Evolutionary conservation across 257 asterid genomes (phyloP).

Genomic region (Capsicum baccatum): DNA sequence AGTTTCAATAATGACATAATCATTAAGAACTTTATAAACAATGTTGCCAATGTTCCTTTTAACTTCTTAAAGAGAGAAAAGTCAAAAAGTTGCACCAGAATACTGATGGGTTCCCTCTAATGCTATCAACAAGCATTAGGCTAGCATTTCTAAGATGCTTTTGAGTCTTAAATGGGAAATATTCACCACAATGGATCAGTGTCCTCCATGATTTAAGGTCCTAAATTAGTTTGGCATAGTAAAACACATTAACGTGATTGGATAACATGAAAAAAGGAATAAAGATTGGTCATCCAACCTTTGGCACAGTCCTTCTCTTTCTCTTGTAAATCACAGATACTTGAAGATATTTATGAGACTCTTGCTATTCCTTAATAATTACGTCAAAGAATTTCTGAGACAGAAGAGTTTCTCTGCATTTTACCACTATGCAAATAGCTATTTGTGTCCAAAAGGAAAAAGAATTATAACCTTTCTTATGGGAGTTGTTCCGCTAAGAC

Average conservation of each 20-base stretch:
- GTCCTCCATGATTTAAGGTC: background rate
- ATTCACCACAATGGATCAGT: background rate
- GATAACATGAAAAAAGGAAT: background rate
- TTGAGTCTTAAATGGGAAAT: background rate
- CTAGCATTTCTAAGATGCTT: conserved; percentile 2
- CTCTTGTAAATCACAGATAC: background rate
- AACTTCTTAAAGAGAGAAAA: background rate
- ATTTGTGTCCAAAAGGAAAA: background rate
- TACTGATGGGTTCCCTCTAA: background rate
- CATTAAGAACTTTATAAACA: background rate
- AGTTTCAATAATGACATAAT: background rate
- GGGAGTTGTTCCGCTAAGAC: background rate
- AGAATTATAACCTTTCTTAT: background rate
- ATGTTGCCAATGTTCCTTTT: background rate
- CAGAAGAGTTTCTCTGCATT: background rate
- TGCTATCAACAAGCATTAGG: background rate
- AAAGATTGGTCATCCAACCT: background rate
- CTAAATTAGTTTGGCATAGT: conserved; percentile 7
- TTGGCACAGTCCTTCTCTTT: conserved; percentile 5
- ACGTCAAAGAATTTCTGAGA: background rate
- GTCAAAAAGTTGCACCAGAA: background rate
- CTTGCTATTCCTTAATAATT: background rate
- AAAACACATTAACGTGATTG: background rate
- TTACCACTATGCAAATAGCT: background rate
- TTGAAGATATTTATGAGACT: background rate